These are phyloP conservation scores for Hanseniaspora lachancei DNA, from an alignment of 805 yeast species.

Conservation along the genomic window DNA sequence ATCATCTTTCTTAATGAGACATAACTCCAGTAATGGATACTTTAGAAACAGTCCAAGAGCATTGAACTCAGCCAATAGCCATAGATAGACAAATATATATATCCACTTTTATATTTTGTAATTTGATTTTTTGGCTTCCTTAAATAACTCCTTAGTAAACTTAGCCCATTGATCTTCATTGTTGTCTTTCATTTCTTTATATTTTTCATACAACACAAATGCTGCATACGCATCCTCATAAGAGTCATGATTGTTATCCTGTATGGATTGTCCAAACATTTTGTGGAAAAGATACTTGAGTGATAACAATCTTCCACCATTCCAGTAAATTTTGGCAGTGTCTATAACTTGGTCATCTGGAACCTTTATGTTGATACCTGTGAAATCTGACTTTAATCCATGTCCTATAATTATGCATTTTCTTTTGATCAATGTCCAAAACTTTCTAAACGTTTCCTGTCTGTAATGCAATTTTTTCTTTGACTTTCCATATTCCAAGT, in stretches of 20 bases:
- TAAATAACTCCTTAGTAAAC: constrained; percentile 53
- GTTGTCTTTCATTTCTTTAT: constrained; percentile 37
- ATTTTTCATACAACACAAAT: constrained; percentile 57
- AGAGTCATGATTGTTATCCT: constrained; percentile 89
- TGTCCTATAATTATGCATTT: constrained; percentile 94
- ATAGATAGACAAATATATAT: not conserved
- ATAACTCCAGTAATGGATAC: not conserved
- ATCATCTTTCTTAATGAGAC: constrained; percentile 11
- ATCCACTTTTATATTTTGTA: constrained; percentile 22
- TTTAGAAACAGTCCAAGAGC: constrained; percentile 12
- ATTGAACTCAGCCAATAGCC: constrained; percentile 1
- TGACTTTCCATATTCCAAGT: constrained; percentile 59
- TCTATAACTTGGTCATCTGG: constrained; percentile 79
- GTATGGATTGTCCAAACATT: constrained; percentile 62
- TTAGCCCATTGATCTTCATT: constrained; percentile 46
- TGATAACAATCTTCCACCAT: constrained; percentile 66
- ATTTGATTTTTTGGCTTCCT: constrained; percentile 40
- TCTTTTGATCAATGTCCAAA: constrained; percentile 78
- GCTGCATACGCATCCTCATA: constrained; percentile 93
- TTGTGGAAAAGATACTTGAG: constrained; percentile 77
- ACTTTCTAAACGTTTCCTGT: constrained; percentile 71
- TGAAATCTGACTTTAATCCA: constrained; percentile 79
- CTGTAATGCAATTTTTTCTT: constrained; percentile 58
- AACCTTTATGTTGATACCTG: constrained; percentile 83
- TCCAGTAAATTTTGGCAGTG: constrained; percentile 68